Percentiles rank a stretch among this genome's conserved stretches.
phyloP scores from a whole-genome alignment of 1,139 yeast genomes.

The Arxiozyma bovina region DNA sequence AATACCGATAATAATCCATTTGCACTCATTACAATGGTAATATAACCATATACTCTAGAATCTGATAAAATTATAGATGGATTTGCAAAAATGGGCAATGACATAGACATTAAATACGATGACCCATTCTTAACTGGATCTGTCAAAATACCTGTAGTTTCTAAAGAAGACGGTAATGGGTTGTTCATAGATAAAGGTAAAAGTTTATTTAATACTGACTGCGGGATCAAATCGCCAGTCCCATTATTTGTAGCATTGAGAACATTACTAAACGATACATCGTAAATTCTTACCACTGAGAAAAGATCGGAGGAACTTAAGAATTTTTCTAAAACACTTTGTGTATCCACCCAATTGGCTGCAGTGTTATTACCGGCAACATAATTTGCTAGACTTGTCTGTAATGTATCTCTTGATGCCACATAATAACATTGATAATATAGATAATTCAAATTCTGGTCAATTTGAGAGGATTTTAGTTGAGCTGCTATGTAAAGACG shows the following conservation, averaged over 20 bases:
- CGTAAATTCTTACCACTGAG: conserved; percentile 62
- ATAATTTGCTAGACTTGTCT: conserved; percentile 50
- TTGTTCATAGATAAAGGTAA: conserved; percentile 44
- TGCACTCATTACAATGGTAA: conserved; percentile 59
- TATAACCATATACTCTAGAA: conserved; percentile 60
- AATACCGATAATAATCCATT: conserved; percentile 43
- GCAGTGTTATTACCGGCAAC: conserved; percentile 62
- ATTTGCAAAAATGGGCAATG: conserved; percentile 62
- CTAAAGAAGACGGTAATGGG: conserved; percentile 39
- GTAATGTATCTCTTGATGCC: conserved; percentile 53
- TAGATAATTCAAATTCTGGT: conserved; percentile 53
- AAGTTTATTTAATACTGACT: conserved; percentile 31
- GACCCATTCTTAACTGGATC: conserved; percentile 49
- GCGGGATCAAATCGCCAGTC: conserved; percentile 31
- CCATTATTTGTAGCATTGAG: conserved; percentile 35
- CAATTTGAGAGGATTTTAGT: conserved; percentile 69
- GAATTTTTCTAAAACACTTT: conserved; percentile 45
- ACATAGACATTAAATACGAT: conserved; percentile 34
- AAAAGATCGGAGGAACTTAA: conserved; percentile 54
- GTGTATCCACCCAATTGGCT: conserved; percentile 39
- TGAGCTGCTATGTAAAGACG: conserved; percentile 70
- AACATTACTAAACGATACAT: conserved; percentile 37
- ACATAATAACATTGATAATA: conserved; percentile 67
- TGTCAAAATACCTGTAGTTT: conserved; percentile 39
- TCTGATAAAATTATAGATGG: conserved; percentile 56